Conservation (phyloP, 495 filamentous ascomycete genomes). For the Margaritispora aquatica region DNA sequence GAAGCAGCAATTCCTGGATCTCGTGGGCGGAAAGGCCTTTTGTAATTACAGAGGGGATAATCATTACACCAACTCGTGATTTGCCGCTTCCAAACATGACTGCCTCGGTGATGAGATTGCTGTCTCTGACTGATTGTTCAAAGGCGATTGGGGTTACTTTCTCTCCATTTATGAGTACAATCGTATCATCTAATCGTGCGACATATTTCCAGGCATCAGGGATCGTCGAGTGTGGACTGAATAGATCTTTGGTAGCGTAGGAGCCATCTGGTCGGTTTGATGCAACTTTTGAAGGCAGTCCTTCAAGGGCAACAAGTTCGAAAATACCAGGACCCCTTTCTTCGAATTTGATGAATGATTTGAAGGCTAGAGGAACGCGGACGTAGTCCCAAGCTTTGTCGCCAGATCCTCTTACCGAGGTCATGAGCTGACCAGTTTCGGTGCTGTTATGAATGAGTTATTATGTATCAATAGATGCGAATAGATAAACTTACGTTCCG, state of each 20-base stretch:
- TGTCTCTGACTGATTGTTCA: slow-evolving; percentile 47
- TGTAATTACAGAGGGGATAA: slow-evolving; percentile 22
- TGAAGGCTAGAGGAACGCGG: slow-evolving; percentile 20
- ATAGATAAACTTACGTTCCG: slow-evolving; percentile 23
- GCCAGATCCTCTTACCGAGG: slow-evolving; percentile 40
- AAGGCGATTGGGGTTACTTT: slow-evolving; percentile 53
- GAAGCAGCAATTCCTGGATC: slow-evolving; percentile 42
- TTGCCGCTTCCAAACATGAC: slow-evolving; percentile 38
- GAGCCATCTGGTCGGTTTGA: slow-evolving; percentile 43
- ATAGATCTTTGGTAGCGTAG: slow-evolving; percentile 52
- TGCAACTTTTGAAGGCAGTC: slow-evolving; percentile 41
- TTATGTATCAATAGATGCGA: neutral
- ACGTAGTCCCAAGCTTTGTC: slow-evolving; percentile 42
- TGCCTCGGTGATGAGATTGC: slow-evolving; percentile 42
- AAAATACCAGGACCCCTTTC: slow-evolving; percentile 33
- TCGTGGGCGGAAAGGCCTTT: slow-evolving; percentile 32
- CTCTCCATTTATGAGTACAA: slow-evolving; percentile 57
- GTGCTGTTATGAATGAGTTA: slow-evolving; percentile 32
- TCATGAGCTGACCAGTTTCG: slow-evolving; percentile 53
- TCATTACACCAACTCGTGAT: slow-evolving; percentile 23
- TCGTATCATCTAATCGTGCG: slow-evolving; percentile 48
- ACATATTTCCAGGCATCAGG: slow-evolving; percentile 53
- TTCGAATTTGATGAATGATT: slow-evolving; percentile 31
- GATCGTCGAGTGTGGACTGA: slow-evolving; percentile 47
- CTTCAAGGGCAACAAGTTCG: slow-evolving; percentile 44